Evolutionary conservation across 306 rosid species (phyloP).

Genomic region (Lathyrus oleraceus): DNA sequence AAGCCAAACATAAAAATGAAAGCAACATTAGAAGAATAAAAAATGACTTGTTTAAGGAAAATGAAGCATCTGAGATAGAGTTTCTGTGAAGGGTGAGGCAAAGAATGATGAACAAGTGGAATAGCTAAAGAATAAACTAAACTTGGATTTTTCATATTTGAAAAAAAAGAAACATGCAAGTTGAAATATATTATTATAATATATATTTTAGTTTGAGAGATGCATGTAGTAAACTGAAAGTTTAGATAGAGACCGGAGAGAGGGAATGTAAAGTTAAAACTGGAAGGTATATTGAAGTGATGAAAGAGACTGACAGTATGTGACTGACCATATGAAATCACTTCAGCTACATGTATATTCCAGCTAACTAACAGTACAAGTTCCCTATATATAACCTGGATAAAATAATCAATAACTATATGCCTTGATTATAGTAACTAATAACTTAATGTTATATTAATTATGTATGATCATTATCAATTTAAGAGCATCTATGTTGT

Average conservation of each 20-base stretch:
- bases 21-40: not conserved
- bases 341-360: slow-evolving; percentile 48
- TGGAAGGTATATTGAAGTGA: slow-evolving; percentile 43
- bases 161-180: not conserved
- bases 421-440: not conserved
- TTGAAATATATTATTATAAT: not conserved
- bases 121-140: slow-evolving; percentile 11
- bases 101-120: slow-evolving; percentile 17
- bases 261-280: slow-evolving; percentile 36
- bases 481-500: no score
- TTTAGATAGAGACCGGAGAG: slow-evolving; percentile 36
- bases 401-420: slow-evolving; percentile 15
- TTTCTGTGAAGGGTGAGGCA: slow-evolving; percentile 30
- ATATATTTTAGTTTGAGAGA: not conserved
- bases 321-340: slow-evolving; percentile 51
- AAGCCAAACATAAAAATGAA: slow-evolving; percentile 5
- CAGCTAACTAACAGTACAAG: slow-evolving; percentile 33
- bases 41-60: not conserved
- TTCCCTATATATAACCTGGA: slow-evolving; percentile 12
- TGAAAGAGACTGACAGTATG: slow-evolving; percentile 39
- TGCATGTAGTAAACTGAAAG: slow-evolving; percentile 48
- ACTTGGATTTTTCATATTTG: not conserved
- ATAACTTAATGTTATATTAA: not conserved
- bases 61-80: slow-evolving; percentile 28
- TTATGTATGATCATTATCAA: no score